These are phyloP conservation scores for Penicillium sclerotiorum DNA, from an alignment of 2,329 filamentous ascomycete species.

Conservation along the genomic window DNA sequence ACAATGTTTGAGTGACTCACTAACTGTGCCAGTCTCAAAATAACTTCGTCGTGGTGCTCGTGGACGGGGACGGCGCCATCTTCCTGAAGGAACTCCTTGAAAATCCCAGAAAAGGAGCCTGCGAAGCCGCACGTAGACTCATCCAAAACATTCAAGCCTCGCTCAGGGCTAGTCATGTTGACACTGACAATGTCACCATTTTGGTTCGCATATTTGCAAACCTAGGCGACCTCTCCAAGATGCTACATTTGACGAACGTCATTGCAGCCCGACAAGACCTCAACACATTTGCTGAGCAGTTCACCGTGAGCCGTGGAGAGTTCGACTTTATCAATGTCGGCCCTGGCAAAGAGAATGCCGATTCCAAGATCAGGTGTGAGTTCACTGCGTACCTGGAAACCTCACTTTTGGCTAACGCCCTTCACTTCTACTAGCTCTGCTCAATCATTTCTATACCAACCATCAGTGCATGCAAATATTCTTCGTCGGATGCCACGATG, in stretches of 20 bases:
- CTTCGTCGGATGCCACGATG: conserved; percentile 20
- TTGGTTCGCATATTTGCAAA: conserved; percentile 17
- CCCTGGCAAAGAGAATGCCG: conserved; percentile 11
- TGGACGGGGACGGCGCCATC: conserved; percentile 16
- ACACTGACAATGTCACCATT: conserved; percentile 7
- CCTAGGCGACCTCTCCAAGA: conserved; percentile 10
- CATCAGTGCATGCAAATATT: conserved; percentile 20
- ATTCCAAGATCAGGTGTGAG: conserved; percentile 15
- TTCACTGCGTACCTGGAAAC: too few relatives aligned
- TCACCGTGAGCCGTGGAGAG: conserved; percentile 13
- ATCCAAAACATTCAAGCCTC: conserved; percentile 7
- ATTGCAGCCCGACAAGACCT: conserved; percentile 6
- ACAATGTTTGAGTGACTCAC: too few relatives aligned
- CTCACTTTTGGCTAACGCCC: too few relatives aligned
- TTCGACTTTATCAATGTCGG: conserved; percentile 16
- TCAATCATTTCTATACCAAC: conserved; percentile 14
- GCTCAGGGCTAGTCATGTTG: neutral
- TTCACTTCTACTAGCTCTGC: conserved; percentile 8
- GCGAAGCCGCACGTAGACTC: conserved; percentile 9
- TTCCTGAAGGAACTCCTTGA: conserved; percentile 11
- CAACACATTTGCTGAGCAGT: conserved; percentile 11
- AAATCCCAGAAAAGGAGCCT: conserved; percentile 8
- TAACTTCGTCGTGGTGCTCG: conserved; percentile 12
- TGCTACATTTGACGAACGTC: conserved; percentile 3
- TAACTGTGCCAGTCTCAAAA: conserved; percentile 1